Conservation (phyloP, 2,329 filamentous ascomycete genomes). For the Xenoacremonium recifei region DNA sequence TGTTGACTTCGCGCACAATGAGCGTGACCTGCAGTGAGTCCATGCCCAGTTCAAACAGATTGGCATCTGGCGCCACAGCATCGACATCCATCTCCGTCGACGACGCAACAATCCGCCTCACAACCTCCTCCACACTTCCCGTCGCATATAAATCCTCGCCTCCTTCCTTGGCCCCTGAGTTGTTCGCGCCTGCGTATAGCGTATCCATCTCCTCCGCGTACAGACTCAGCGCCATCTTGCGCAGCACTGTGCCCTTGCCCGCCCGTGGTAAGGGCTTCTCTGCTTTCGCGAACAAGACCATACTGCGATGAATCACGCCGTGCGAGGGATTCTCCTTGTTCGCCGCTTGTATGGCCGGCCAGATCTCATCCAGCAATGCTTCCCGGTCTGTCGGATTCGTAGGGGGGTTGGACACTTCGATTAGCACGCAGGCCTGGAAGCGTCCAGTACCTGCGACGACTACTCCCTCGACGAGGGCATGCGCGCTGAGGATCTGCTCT, state of each 20-base stretch:
- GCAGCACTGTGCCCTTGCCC: neutral
- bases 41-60: too few relatives aligned
- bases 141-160: too few relatives aligned
- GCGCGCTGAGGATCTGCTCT: neutral
- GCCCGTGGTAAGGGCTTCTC: neutral
- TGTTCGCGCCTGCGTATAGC: too few relatives aligned
- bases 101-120: too few relatives aligned
- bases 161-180: too few relatives aligned
- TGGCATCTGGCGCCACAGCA: too few relatives aligned
- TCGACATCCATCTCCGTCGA: too few relatives aligned
- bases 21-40: neutral
- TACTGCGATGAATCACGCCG: neutral
- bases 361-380: neutral
- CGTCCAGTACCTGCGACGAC: neutral
- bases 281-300: neutral
- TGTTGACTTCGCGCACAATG: neutral
- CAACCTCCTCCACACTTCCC: too few relatives aligned
- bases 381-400: neutral
- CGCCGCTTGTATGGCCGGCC: neutral
- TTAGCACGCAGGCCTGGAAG: neutral
- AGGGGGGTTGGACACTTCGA: neutral
- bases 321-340: neutral
- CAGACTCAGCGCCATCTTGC: neutral
- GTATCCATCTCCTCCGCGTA: neutral
- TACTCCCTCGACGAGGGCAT: neutral